Base-by-base conservation (phyloP, 2,329 filamentous ascomycete genomes). In the Xylaria sp. region DNA sequence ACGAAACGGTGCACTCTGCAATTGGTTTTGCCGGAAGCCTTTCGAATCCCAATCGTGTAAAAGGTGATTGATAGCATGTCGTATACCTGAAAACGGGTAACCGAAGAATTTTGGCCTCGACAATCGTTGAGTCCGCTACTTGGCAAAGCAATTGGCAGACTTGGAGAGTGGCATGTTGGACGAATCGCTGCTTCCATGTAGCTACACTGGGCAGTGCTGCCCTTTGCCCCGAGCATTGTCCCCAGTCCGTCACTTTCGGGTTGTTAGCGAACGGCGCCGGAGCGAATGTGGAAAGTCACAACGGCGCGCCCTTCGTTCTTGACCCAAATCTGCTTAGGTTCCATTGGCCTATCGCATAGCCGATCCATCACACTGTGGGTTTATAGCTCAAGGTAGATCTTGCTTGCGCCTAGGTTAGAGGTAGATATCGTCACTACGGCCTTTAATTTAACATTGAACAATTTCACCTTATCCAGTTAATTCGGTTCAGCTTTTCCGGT, bases 401-500 rank as follows among this genome's bases (percentile, higher is more conserved):
- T 18, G 13, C 5, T 13, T 41, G 5, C 10, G 10, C 34, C 34
- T 10, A 10, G 34, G 3, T 34, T 37, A 37, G 34, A 37, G 34
- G 10, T 37, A 37, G 34, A 37, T 10, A 37, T 48, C 3, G 23
- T 25, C 46, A 50, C 46, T 10, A 37, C 10, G 34, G n/a, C 18
- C 32, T 23, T 37, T 37, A 8, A 3, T 15, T 28, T 18, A 32
- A 39, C n/a, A 56, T 44, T 9, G 7, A 18, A 15, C 23, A 12
- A 57, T 44, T 34, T 6, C 55, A n/a, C 18, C 23, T 12, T 5
- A 18, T 5, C 62, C 20, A 23, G 4, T 20, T 66, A 20, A 12
- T 28, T 54, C 54, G 58, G 63, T 44, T 66, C 39, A 50, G n/a
- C 39, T 39, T 63, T 56, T 60, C 67, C 54, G 63, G 25, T 10